Percentiles rank a stretch among this genome's conserved stretches.
Conservation (phyloP, 768 basidiomycete genomes). For the Lyophyllum semitale region DNA sequence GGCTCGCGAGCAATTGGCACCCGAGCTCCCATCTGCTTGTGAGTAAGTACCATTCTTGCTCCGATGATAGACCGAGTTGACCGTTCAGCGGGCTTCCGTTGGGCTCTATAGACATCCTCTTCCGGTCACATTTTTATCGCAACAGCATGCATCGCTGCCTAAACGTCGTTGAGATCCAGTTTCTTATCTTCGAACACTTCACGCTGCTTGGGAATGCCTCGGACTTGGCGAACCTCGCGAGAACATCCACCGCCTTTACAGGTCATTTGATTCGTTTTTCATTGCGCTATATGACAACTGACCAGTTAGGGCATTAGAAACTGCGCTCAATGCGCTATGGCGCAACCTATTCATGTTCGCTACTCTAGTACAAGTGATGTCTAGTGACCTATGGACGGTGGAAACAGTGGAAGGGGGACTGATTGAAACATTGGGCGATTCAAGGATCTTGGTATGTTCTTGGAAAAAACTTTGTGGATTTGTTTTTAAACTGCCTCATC, state of each 20-base stretch:
- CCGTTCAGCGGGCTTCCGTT: too few species aligned
- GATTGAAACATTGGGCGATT: not conserved
- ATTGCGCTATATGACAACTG: not conserved
- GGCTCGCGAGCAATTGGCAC: too few species aligned
- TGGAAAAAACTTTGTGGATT: too few species aligned
- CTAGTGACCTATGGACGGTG: not conserved
- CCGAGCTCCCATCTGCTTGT: too few species aligned
- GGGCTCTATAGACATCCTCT: too few species aligned
- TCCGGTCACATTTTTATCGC: too few species aligned
- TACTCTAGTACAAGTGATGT: not conserved
- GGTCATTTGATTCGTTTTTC: not conserved
- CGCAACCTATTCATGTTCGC: not conserved
- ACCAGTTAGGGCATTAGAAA: not conserved
- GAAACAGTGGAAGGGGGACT: not conserved
- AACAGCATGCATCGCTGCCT: too few species aligned
- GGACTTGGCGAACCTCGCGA: not conserved
- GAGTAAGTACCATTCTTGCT: too few species aligned
- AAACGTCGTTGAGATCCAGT: not conserved
- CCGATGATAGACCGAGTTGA: too few species aligned
- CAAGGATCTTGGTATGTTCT: not conserved
- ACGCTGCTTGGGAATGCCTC: not conserved
- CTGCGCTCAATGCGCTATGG: constrained; percentile 2
- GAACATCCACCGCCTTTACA: not conserved
- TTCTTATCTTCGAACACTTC: not conserved
- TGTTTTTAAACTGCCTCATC: not conserved